Base-by-base conservation (phyloP, 2,329 filamentous ascomycete genomes). In the Alternaria brassicicola region DNA sequence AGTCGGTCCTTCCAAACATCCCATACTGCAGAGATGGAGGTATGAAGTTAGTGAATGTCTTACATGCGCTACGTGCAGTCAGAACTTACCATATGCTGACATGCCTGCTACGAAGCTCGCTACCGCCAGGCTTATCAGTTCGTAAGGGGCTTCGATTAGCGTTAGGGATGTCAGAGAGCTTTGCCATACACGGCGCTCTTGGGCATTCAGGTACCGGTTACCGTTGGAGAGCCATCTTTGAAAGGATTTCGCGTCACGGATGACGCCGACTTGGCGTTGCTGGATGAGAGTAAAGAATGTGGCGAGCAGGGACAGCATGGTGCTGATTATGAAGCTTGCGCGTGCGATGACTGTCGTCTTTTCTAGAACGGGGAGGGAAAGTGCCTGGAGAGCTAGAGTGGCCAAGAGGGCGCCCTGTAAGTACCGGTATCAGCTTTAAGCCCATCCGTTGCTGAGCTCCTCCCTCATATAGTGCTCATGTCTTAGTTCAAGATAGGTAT, bases 231-330 rank as follows among this genome's bases (percentile, higher is more conserved):
- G 59, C 66, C 66, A 69, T 4, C 38, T 38, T 6, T 65, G 59
- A 6, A 67, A 42, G 1, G 61, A 49, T 2, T 25, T 45, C 13
- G 65, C 52, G 6, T 33, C 50, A 10, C 50, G 45, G 12, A 62
- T 26, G 12, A 53, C 38, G 36, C 63, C 62, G 28, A 65, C 56
- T 19, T 63, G 62, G 17, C 65, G 58, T 31, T 69, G 65, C 51
- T 69, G 66, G 7, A 67, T 52, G 28, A 57, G 57, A 2, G 63
- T 64, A 35, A 69, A 67, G 53, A 66, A 69, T 1, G 61, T 62
- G 15, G 66, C 52, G 21, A 67, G 49, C 7, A 69, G 54, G 26
- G 55, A 59, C 3, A 66, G 55, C 41, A 63, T 56, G 2, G 59
- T 45, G 33, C 58, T 59, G 17, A 59, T 38, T 3, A 52, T 61